phyloP scores from a whole-genome alignment of 2,329 filamentous ascomycete species.

The Hypocrella siamensis region DNA sequence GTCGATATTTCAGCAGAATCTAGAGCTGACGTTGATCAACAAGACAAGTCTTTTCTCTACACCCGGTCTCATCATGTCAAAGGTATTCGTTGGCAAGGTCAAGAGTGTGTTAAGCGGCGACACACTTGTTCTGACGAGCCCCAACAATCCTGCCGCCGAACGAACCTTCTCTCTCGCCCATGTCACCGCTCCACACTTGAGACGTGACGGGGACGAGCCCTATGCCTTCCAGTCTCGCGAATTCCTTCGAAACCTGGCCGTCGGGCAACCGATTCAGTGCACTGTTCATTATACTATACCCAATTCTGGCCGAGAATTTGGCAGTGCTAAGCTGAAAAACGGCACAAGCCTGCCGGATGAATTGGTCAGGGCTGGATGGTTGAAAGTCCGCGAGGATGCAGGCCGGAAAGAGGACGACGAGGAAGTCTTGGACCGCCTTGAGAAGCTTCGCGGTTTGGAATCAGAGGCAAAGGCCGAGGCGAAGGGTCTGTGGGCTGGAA shows the following conservation, averaged over 20 bases:
- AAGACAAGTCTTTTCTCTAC: conserved; percentile 4
- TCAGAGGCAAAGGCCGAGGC: conserved; percentile 59
- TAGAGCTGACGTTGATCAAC: too few relatives aligned
- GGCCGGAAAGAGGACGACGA: conserved; percentile 81
- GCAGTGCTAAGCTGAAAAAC: conserved; percentile 59
- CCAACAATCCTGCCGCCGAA: conserved; percentile 69
- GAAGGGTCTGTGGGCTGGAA: conserved; percentile 67
- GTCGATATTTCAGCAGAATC: too few relatives aligned
- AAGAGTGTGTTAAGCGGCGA: conserved; percentile 93
- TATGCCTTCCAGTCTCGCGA: conserved; percentile 92
- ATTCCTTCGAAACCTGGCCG: conserved; percentile 66
- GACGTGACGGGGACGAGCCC: conserved; percentile 79
- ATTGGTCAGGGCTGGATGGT: conserved; percentile 75
- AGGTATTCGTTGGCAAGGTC: conserved; percentile 54
- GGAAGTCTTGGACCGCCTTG: conserved; percentile 53
- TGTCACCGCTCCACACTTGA: conserved; percentile 74
- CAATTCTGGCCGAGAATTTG: conserved; percentile 75
- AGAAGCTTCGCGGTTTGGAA: conserved; percentile 65
- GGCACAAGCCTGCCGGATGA: conserved; percentile 68
- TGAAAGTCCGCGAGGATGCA: conserved; percentile 87
- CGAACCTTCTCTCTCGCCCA: conserved; percentile 82
- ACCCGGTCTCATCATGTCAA: conserved; percentile 25
- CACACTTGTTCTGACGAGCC: conserved; percentile 69
- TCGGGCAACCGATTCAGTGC: conserved; percentile 81
- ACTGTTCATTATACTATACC: conserved; percentile 78